These are phyloP conservation scores for Trematosphaeria pertusa DNA, from an alignment of 2,329 filamentous ascomycete species.

Conservation along the genomic window DNA sequence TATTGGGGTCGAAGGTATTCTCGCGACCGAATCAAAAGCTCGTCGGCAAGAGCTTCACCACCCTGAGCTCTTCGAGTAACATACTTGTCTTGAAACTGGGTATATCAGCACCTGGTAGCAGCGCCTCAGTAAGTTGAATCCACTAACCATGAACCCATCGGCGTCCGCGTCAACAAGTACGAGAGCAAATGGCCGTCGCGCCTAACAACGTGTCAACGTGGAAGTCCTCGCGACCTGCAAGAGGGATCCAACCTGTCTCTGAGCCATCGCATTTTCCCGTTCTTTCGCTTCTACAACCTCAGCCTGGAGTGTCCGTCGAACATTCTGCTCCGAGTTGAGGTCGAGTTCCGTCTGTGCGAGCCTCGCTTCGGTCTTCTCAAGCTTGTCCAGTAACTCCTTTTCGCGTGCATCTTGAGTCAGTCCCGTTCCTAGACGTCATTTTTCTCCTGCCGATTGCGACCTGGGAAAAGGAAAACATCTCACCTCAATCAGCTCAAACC, in stretches of 20 bases:
- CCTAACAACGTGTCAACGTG: conserved; percentile 25
- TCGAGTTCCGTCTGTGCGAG: conserved; percentile 46
- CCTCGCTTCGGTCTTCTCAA: conserved; percentile 45
- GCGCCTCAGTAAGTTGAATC: too few species aligned
- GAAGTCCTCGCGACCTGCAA: background rate
- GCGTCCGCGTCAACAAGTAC: conserved; percentile 48
- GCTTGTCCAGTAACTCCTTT: conserved; percentile 46
- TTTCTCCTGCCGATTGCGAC: too few species aligned
- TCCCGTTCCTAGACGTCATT: too few species aligned
- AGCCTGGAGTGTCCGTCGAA: conserved; percentile 43
- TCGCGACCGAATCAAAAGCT: conserved; percentile 40
- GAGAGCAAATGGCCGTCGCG: conserved; percentile 43
- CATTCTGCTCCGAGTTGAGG: conserved; percentile 47
- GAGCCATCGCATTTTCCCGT: conserved; percentile 37
- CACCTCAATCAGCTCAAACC: conserved; percentile 47
- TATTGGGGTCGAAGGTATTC: conserved; percentile 45
- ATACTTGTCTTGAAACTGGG: conserved; percentile 47
- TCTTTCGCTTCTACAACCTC: conserved; percentile 42
- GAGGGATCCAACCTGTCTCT: conserved; percentile 34
- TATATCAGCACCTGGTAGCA: too few species aligned
- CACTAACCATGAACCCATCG: conserved; percentile 43
- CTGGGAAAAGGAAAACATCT: background rate
- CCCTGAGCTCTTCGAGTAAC: conserved; percentile 44
- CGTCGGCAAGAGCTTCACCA: conserved; percentile 44
- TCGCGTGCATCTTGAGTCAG: background rate